Base-by-base conservation (phyloP, 2,329 filamentous ascomycete species). In the Fusarium citri region DNA sequence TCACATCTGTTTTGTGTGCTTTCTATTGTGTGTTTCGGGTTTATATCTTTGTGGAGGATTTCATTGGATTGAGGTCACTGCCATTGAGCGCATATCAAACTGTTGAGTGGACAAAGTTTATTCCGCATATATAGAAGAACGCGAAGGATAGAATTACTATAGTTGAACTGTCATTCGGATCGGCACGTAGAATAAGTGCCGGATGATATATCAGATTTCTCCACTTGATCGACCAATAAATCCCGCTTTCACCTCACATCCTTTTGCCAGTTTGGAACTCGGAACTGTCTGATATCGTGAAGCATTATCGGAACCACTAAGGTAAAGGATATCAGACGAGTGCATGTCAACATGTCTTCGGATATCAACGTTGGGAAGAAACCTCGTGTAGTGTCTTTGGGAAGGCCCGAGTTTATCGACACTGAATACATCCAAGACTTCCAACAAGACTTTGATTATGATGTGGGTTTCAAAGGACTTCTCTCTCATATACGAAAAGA, bases 381-480 rank as follows among this genome's bases (percentile, higher is more conserved):
- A 68, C 81, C 81, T 15, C 78, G 80, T 22, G 80, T 84, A 1
- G 81, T 84, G 1, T 74, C 71, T n/a, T 75, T 85, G 6, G 83
- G 83, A 20, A 69, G 71, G 6, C 82, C 82, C 10, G 78, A 77
- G 28, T 83, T 76, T 60, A 73, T 80, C 15, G 78, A 77, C 10
- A 71, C 77, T 1, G 79, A 83, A 16, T 85, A 82, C 48, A 74
- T 85, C 2, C 67, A 75, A n/a, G 71, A 74, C 1, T 84, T 84
- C 63, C 51, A 71, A 23, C 72, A 76, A 11, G 76, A 80, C 2
- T 83, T 82, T 66, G 71, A 80, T 59, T 83, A 77, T 67, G 79
- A 78, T 5, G 77, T 83, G 5, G 25, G 71, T 58, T 68, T 11
- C 20, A 4, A 8, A 6, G 5, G 4, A 8, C n/a, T 1, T 10